Evolutionary conservation across 2,329 filamentous ascomycete species (phyloP), one percentile per base, ranked within the genome.

Genomic region (Xylaria multiplex): DNA sequence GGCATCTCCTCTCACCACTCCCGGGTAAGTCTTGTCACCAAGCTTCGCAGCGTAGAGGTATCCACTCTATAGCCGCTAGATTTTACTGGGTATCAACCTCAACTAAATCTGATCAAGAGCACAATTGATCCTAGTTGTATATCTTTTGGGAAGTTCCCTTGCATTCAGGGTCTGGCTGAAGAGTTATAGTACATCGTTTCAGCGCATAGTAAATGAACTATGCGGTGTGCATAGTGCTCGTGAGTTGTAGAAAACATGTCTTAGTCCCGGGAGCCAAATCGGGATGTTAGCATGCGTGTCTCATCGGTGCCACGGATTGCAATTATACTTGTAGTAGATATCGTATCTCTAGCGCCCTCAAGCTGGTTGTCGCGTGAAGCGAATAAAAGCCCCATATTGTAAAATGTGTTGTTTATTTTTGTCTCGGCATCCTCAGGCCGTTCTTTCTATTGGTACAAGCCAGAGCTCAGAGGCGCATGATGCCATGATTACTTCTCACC

Each of bases 1-100:
- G 64, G 64, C 27, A 66, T 30, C 54, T 61, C 55, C 63, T 65
- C 57, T 57, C 56, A 19, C 27, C 14, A 52, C 30, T 62, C 32
- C 45, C 30, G 42, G 30, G 58, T 62, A 53, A 35, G 58, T 50
- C 30, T 40, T 30, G 24, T 19, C n/a, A 7, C 6, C 13, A 35
- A 52, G 48, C 45, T 43, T 59, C 19, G 11, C 16, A n/a, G 16
- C 37, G 8, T 30, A 13, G 2, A 55, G 27, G 53, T 43, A 59
- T 40, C 45, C 35, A 59, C 48, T 40, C 24, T 16, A 6, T 4
- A 27, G 9, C n/a, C 19, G 32, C 22, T 9, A 32, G 30, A 37
- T 16, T 53, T 16, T 53, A 53, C 46, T 27, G 35, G n/a, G 35
- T 37, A 13, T 9, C 35, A 52, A 54, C n/a, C 5, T 40, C 13